These are phyloP conservation scores for Colletotrichum trifolii DNA, from an alignment of 2,329 filamentous ascomycete genomes.

Conservation along the genomic window DNA sequence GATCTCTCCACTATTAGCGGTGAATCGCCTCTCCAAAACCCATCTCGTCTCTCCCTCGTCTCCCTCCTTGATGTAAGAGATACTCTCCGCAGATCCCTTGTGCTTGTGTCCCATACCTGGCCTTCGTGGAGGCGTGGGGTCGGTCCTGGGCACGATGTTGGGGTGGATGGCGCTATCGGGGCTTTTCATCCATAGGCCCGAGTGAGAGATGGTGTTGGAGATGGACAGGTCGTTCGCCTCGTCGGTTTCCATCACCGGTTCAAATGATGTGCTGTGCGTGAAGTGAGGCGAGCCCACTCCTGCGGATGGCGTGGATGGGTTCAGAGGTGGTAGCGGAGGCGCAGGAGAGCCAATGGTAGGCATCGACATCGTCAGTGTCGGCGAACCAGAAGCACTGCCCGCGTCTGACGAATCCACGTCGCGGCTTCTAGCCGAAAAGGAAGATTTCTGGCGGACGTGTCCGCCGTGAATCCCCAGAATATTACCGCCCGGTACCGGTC, in stretches of 20 bases:
- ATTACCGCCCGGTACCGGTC: slow-evolving; percentile 35
- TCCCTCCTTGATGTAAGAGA: slow-evolving; percentile 75
- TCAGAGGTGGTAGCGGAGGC: slow-evolving; percentile 36
- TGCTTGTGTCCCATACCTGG: slow-evolving; percentile 59
- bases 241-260: slow-evolving; percentile 55
- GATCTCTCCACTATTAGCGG: slow-evolving; percentile 72
- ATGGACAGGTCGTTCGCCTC: slow-evolving; percentile 40
- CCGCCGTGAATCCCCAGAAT: slow-evolving; percentile 31
- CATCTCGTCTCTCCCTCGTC: slow-evolving; percentile 69
- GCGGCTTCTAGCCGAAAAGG: slow-evolving; percentile 60
- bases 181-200: slow-evolving; percentile 42
- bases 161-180: slow-evolving; percentile 34
- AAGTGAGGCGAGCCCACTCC: slow-evolving; percentile 40
- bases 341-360: slow-evolving; percentile 44
- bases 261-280: slow-evolving; percentile 44
- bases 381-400: slow-evolving; percentile 59
- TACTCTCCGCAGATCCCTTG: slow-evolving; percentile 72
- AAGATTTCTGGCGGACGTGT: slow-evolving; percentile 61
- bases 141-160: slow-evolving; percentile 35
- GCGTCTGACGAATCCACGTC: slow-evolving; percentile 62
- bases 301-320: slow-evolving; percentile 29
- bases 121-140: slow-evolving; percentile 38
- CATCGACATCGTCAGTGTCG: slow-evolving; percentile 59
- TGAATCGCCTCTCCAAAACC: slow-evolving; percentile 76
- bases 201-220: slow-evolving; percentile 40